Evolutionary conservation across 257 asterid species (phyloP).

Genomic region (Solanum chiquidenum): DNA sequence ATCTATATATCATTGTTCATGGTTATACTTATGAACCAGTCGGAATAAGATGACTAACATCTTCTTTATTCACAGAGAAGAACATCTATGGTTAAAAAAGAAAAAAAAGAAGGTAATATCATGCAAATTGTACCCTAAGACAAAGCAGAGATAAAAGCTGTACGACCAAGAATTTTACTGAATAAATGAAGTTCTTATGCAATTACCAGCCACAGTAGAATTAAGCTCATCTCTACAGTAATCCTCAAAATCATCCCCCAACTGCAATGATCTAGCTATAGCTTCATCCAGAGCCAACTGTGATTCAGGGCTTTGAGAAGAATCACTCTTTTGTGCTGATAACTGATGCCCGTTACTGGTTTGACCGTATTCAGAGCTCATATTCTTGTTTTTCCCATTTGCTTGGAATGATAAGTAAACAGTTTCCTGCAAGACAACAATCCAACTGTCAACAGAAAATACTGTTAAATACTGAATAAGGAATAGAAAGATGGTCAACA

Average conservation of each 20-base stretch:
- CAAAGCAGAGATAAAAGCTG: background rate
- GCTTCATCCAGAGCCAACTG: constrained; percentile 85
- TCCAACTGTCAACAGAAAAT: background rate
- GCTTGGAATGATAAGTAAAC: constrained; percentile 50
- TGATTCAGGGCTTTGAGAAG: constrained; percentile 33
- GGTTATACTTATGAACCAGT: background rate
- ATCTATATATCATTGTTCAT: background rate
- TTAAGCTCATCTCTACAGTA: constrained; percentile 29
- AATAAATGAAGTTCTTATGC: background rate
- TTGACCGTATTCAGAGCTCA: constrained; percentile 28
- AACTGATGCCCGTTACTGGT: constrained; percentile 26
- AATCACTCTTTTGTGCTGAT: constrained; percentile 28
- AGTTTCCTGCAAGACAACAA: constrained; percentile 49
- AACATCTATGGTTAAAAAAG: background rate
- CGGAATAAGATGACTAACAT: background rate
- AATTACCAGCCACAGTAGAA: constrained; percentile 31
- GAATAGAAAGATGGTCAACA: background rate
- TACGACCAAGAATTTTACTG: background rate
- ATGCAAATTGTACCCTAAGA: background rate
- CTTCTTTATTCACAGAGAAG: background rate
- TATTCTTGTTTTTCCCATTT: constrained; percentile 24
- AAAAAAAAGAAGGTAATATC: background rate
- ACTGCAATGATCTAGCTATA: constrained; percentile 70
- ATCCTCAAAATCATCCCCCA: constrained; percentile 61
- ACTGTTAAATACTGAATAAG: background rate